These are phyloP conservation scores for Plantago coronopus DNA, from an alignment of 305 asterid genomes.

Conservation along the genomic window DNA sequence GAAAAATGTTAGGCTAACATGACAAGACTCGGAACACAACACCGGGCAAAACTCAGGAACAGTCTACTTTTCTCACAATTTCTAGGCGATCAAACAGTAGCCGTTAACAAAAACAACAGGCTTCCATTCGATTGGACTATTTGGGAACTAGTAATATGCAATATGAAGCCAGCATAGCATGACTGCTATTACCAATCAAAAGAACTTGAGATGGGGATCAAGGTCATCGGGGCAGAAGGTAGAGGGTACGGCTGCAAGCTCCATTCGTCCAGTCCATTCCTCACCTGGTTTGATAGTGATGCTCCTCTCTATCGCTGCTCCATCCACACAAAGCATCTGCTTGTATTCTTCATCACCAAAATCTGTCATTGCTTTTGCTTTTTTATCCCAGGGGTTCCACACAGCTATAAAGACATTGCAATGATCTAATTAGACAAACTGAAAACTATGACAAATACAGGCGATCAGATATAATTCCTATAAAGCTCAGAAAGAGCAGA, in stretches of 20 bases:
- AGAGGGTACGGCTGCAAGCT: slow-evolving; percentile 70
- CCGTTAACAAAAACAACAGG: slow-evolving; percentile 35
- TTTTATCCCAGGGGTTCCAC: slow-evolving; percentile 99
- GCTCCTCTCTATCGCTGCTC: slow-evolving; percentile 73
- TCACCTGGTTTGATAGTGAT: slow-evolving; percentile 79
- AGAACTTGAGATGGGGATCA: slow-evolving; percentile 34
- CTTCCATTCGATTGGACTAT: slow-evolving; percentile 21
- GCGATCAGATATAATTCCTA: neutral
- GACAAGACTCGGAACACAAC: slow-evolving; percentile 15
- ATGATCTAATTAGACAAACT: no score
- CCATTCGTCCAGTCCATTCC: slow-evolving; percentile 84
- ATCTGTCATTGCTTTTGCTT: slow-evolving; percentile 78
- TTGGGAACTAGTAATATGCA: neutral
- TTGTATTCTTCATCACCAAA: slow-evolving; percentile 89
- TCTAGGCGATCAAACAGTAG: slow-evolving; percentile 7
- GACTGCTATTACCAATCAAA: slow-evolving; percentile 21
- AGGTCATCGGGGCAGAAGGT: slow-evolving; percentile 71
- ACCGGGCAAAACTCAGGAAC: slow-evolving; percentile 16
- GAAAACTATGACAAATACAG: neutral
- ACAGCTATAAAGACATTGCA: slow-evolving; percentile 42
- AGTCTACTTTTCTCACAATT: slow-evolving; percentile 13
- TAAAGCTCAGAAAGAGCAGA: neutral
- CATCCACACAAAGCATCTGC: slow-evolving; percentile 81
- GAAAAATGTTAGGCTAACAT: no score
- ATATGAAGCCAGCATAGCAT: no score